Percentiles rank a stretch among this genome's conserved stretches.
Evolutionary conservation across 2,329 filamentous ascomycete species (phyloP).

Genomic region (Epichloe typhina): DNA sequence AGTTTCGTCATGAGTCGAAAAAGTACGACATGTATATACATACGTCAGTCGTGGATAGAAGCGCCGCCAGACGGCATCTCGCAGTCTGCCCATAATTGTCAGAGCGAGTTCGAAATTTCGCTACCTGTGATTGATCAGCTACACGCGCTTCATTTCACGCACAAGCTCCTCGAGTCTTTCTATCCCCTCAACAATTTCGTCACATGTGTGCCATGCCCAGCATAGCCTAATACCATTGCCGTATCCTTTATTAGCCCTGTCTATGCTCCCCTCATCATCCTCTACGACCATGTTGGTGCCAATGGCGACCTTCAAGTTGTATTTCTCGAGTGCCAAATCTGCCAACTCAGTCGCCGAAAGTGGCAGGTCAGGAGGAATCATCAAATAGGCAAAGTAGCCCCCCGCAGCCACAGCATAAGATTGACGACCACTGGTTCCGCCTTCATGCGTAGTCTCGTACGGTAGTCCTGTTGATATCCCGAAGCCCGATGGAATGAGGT

Average conservation of each 20-base stretch:
- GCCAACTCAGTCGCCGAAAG: neutral
- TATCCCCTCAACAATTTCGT: slow-evolving; percentile 53
- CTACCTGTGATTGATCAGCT: neutral
- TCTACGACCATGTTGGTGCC: slow-evolving; percentile 59
- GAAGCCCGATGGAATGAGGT: slow-evolving; percentile 11
- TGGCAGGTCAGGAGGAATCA: neutral
- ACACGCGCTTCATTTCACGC: neutral
- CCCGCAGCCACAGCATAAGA: neutral
- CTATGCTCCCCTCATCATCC: slow-evolving; percentile 33
- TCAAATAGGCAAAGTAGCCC: slow-evolving; percentile 1
- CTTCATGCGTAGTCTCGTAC: slow-evolving; percentile 2
- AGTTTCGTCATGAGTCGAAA: too few relatives aligned
- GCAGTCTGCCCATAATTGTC: neutral
- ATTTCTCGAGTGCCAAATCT: slow-evolving; percentile 38
- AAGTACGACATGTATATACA: too few relatives aligned
- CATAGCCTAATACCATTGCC: slow-evolving; percentile 49
- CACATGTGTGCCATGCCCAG: slow-evolving; percentile 60
- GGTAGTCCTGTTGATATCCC: slow-evolving; percentile 6
- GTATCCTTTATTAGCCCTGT: slow-evolving; percentile 33
- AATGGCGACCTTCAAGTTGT: slow-evolving; percentile 53
- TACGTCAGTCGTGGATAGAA: too few relatives aligned
- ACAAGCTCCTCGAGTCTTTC: slow-evolving; percentile 35
- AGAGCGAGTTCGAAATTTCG: neutral
- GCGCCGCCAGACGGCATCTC: too few relatives aligned
- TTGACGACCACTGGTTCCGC: neutral